Evolutionary conservation across 805 yeast species (phyloP).

Genomic region (Wickerhamomyces bisporus): DNA sequence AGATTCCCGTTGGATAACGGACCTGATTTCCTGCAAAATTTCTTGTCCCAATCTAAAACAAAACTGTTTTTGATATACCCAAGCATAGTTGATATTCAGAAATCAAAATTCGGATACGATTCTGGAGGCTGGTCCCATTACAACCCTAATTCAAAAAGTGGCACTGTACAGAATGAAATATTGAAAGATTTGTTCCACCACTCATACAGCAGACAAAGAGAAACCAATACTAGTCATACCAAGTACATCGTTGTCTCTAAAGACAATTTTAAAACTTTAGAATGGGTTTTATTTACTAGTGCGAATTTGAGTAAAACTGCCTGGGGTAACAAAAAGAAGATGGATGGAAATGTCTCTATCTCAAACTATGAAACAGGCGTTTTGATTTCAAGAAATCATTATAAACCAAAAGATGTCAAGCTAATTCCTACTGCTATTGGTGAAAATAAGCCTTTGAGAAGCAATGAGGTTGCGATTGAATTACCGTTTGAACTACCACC

Average conservation of each 20-base stretch:
- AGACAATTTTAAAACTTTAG: slow-evolving; percentile 43
- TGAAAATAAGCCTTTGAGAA: slow-evolving; percentile 21
- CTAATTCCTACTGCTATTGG: slow-evolving; percentile 41
- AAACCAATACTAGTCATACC: slow-evolving; percentile 53
- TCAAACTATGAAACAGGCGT: slow-evolving; percentile 54
- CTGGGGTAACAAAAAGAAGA: slow-evolving; percentile 52
- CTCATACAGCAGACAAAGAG: slow-evolving; percentile 25
- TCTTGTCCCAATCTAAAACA: slow-evolving; percentile 24
- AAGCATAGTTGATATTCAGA: slow-evolving; percentile 32
- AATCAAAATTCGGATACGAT: slow-evolving; percentile 38
- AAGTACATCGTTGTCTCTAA: slow-evolving; percentile 59
- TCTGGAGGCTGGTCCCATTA: slow-evolving; percentile 50
- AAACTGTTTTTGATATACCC: slow-evolving; percentile 41
- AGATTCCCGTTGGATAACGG: slow-evolving; percentile 12
- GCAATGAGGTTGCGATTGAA: slow-evolving; percentile 27
- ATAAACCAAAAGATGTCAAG: slow-evolving; percentile 12
- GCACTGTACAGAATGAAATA: slow-evolving; percentile 34
- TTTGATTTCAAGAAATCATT: slow-evolving; percentile 31
- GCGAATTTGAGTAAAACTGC: slow-evolving; percentile 75
- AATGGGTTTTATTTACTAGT: slow-evolving; percentile 71
- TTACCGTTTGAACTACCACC: slow-evolving; percentile 56
- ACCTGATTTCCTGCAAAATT: slow-evolving; percentile 14
- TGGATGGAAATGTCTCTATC: slow-evolving; percentile 27
- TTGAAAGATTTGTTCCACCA: slow-evolving; percentile 32
- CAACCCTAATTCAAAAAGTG: slow-evolving; percentile 25